These are phyloP conservation scores for Endocladia muricata DNA, from an alignment of 31 red algal species.

Conservation along the genomic window DNA sequence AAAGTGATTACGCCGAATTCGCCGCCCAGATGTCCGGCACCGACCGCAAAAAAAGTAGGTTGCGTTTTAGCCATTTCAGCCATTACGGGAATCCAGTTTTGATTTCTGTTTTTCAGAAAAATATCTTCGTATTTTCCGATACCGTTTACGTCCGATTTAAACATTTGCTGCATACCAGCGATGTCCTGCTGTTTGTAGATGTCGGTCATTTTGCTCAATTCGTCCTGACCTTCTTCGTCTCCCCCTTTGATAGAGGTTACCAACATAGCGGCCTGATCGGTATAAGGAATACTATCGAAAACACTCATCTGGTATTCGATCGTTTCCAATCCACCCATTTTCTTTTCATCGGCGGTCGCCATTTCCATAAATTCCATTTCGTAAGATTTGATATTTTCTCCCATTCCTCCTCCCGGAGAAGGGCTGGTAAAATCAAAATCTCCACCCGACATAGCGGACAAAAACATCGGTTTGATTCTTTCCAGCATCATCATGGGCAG, in stretches of 20 bases:
- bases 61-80: too few relatives aligned
- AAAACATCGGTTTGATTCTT: conserved; percentile 1
- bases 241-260: not conserved
- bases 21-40: too few relatives aligned
- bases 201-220: not conserved
- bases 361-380: conserved; percentile 6
- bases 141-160: not conserved
- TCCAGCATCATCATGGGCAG: not conserved
- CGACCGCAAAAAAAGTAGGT: too few relatives aligned
- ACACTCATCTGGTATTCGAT: not conserved
- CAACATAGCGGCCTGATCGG: not conserved
- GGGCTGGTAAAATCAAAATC: too few relatives aligned
- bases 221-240: not conserved
- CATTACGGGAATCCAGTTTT: conserved; percentile 5
- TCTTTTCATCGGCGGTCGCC: not conserved
- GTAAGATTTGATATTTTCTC: not conserved
- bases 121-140: not conserved
- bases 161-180: not conserved
- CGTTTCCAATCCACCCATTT: not conserved
- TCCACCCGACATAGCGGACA: too few relatives aligned
- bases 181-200: not conserved
- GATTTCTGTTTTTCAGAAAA: not conserved
- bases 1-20: too few relatives aligned
- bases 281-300: conserved; percentile 1
- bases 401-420: too few relatives aligned